phyloP scores from a whole-genome alignment of 345 rosid species.

The Bretschneidera sinensis region DNA sequence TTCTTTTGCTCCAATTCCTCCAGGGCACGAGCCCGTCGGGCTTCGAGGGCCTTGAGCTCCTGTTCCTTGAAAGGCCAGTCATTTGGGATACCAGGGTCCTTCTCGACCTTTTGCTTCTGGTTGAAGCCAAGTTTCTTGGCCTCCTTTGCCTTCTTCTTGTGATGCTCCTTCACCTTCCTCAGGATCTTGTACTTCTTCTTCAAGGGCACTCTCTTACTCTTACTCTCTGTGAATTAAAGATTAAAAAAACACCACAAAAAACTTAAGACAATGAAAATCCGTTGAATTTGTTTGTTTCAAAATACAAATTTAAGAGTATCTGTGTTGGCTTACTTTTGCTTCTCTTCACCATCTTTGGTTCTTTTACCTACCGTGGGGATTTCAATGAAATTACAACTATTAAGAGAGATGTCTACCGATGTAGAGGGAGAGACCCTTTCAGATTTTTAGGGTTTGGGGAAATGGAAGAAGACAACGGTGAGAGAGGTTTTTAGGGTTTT shows the following conservation, averaged over 20 bases:
- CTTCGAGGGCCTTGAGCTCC: conserved; percentile 91
- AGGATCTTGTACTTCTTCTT: conserved; percentile 81
- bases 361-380: not conserved
- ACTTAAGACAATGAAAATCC: not conserved
- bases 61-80: conserved; percentile 99
- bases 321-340: conserved; percentile 59
- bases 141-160: conserved; percentile 92
- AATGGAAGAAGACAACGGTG: too few species aligned
- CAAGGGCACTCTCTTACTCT: conserved; percentile 85
- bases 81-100: conserved; percentile 95
- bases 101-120: conserved; percentile 61
- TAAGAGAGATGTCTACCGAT: too few species aligned
- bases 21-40: conserved; percentile 75
- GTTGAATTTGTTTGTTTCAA: not conserved
- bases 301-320: not conserved
- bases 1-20: conserved; percentile 88
- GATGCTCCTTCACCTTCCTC: conserved; percentile 90
- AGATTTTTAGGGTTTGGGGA: too few species aligned
- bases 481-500: too few species aligned
- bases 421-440: too few species aligned
- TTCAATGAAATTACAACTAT: too few species aligned
- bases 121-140: conserved; percentile 76
- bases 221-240: conserved; percentile 55
- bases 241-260: not conserved
- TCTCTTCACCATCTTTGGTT: conserved; percentile 59